Evolutionary conservation across 2,329 filamentous ascomycete species (phyloP).

Genomic region (Neonectria ditissima): DNA sequence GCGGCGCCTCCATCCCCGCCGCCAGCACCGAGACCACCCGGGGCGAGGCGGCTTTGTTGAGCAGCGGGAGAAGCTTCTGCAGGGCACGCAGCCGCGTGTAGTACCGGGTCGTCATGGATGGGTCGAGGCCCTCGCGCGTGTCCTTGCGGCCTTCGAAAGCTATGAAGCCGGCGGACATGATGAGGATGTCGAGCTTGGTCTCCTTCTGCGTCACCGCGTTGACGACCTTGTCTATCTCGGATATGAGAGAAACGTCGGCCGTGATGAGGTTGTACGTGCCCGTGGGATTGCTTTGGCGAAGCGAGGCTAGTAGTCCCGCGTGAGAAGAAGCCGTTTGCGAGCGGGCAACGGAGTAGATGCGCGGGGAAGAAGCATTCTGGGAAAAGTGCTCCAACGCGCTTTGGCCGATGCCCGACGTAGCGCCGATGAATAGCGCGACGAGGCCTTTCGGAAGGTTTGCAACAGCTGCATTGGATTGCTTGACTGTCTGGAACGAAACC

Average conservation of each 20-base stretch:
- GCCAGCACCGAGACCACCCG: not conserved
- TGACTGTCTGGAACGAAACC: slow-evolving; percentile 28
- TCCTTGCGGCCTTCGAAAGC: slow-evolving; percentile 14
- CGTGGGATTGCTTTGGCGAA: slow-evolving; percentile 6
- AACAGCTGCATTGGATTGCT: slow-evolving; percentile 27
- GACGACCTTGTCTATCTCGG: slow-evolving; percentile 1
- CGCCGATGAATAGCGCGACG: slow-evolving; percentile 33
- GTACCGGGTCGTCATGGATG: slow-evolving; percentile 21
- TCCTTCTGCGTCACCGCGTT: slow-evolving; percentile 4
- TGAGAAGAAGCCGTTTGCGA: slow-evolving; percentile 9
- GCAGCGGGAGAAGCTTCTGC: slow-evolving; percentile 13
- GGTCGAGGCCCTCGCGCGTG: slow-evolving; percentile 21
- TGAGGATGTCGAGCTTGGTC: slow-evolving; percentile 14
- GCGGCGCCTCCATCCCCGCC: not conserved
- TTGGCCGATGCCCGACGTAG: slow-evolving; percentile 36
- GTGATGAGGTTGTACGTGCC: slow-evolving; percentile 10
- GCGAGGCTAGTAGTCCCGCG: not conserved
- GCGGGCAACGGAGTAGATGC: slow-evolving; percentile 28
- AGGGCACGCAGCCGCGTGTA: slow-evolving; percentile 20
- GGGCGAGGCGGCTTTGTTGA: slow-evolving; percentile 2
- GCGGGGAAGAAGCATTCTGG: slow-evolving; percentile 23
- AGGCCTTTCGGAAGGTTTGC: slow-evolving; percentile 15
- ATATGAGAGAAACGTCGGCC: slow-evolving; percentile 4
- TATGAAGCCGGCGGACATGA: slow-evolving; percentile 22
- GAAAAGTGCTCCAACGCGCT: slow-evolving; percentile 29